Base-by-base conservation (phyloP, 805 yeast species). In the Helenozyma baotianmanensis region DNA sequence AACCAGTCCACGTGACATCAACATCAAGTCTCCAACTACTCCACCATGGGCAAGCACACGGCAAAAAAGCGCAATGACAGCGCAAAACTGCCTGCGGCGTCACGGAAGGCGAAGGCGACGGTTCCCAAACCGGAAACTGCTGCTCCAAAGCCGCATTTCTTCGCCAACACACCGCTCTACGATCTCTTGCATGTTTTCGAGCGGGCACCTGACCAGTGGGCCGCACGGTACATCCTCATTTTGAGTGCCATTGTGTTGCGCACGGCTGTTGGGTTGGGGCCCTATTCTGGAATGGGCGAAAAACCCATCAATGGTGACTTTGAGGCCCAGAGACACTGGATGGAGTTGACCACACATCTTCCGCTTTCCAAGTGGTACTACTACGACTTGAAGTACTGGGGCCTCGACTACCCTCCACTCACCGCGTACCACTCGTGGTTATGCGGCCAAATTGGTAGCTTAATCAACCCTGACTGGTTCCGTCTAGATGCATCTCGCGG, bases 321-420 rank as follows among this genome's bases (percentile, higher is more conserved):
- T 51, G 98, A 92, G 57, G 97, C 97, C 0, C 98, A 92, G 57
- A 74, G 98, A 45, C 98, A 90, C 57, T 92, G 98, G 98, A 72
- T 92, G 75, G 98, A 92, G 55, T 67, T 90, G 33, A 90, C 97
- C 0, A 77, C 70, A 24, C 77, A 79, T 46, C 56, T 89, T 30
- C 92, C 96, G 0, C 58, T 86, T 1, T 57, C 63, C 0, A 47
- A 82, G 41, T 92, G 98, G 98, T 92, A 92, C 53, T 84, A 72
- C 62, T 87, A 78, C 56, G 96, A 92, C 53, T 67, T 88, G 27
- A 78, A 79, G 45, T 88, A 90, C 62, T 92, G 98, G 97, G 96
- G 97, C 1, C 68, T 92, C 22, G 98, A 92, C 58, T 92, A 92
- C 56, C 99, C 99, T 1, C 97, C 97, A 6, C 64, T 92, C 41